Conservation (phyloP, 1,284 basidiomycete species). For the Coniferiporia weirii region DNA sequence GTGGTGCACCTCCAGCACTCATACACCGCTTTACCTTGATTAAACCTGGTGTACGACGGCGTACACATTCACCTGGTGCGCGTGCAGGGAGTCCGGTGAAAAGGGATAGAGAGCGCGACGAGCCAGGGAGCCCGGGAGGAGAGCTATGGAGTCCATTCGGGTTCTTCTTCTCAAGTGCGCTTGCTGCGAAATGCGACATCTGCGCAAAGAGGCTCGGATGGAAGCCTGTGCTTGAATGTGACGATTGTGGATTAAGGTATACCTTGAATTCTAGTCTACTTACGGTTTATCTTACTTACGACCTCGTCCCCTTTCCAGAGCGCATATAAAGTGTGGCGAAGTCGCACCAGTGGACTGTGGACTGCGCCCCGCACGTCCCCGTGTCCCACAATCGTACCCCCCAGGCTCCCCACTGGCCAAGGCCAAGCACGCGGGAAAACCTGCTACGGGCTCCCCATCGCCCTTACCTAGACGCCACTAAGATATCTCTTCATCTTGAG, state of each 20-base stretch:
- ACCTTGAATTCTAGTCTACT: conserved; percentile 8
- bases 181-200: conserved; percentile 75
- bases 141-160: conserved; percentile 70
- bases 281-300: not conserved
- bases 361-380: conserved; percentile 32
- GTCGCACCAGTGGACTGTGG: conserved; percentile 74
- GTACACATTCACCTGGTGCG: conserved; percentile 29
- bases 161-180: conserved; percentile 64
- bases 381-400: conserved; percentile 12
- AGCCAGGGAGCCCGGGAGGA: conserved; percentile 9
- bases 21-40: conserved; percentile 85
- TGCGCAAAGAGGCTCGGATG: conserved; percentile 79
- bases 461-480: conserved; percentile 10
- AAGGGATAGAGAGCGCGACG: conserved; percentile 3
- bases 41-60: conserved; percentile 63
- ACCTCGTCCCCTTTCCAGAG: conserved; percentile 34
- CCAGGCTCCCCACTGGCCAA: conserved; percentile 15
- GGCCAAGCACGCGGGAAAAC: conserved; percentile 11
- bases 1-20: conserved; percentile 40
- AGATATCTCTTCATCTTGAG: not conserved
- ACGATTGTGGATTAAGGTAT: conserved; percentile 77
- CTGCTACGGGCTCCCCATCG: conserved; percentile 10
- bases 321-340: conserved; percentile 82
- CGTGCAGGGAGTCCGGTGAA: conserved; percentile 25
- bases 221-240: conserved; percentile 82